phyloP scores from a whole-genome alignment of 2,329 filamentous ascomycete genomes.

The Fusarium robinianum region DNA sequence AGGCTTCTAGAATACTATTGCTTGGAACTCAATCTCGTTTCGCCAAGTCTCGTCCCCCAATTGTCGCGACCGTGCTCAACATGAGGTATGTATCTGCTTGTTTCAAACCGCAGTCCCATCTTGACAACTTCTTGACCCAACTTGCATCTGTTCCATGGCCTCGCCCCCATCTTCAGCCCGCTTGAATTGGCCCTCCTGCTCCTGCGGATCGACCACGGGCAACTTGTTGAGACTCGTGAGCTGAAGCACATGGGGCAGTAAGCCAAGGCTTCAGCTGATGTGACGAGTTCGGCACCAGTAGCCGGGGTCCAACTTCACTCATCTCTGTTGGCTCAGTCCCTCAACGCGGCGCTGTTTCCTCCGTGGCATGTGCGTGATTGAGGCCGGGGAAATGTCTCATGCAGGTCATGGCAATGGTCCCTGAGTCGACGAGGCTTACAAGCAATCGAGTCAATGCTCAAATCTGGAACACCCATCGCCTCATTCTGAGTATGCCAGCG shows the following conservation, averaged over 20 bases:
- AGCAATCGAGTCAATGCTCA: neutral
- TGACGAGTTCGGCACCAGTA: constrained; percentile 17
- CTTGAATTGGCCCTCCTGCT: too few species aligned
- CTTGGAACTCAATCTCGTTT: too few species aligned
- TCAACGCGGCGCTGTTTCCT: neutral
- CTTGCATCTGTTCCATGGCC: too few species aligned
- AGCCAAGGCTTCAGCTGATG: constrained; percentile 20
- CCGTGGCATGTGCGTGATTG: constrained; percentile 1
- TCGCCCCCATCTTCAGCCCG: too few species aligned
- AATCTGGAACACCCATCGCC: constrained; percentile 7
- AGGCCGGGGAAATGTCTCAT: too few species aligned
- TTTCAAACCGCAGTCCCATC: too few species aligned
- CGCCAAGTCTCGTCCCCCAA: too few species aligned
- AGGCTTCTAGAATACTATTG: too few species aligned
- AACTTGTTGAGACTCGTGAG: constrained; percentile 13
- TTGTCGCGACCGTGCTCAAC: too few species aligned
- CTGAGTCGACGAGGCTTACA: neutral
- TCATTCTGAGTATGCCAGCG: constrained; percentile 9
- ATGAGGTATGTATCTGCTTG: too few species aligned
- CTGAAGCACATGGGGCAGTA: constrained; percentile 21
- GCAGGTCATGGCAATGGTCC: constrained; percentile 4
- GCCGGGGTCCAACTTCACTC: constrained; percentile 3
- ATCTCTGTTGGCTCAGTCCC: constrained; percentile 9
- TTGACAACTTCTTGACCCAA: too few species aligned
- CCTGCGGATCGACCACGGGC: too few species aligned